A percentile compares a stretch with the other conserved stretches of the same genome.
Evolutionary conservation across 805 yeast genomes (phyloP).

Genomic region (Ogataea trehalophila): DNA sequence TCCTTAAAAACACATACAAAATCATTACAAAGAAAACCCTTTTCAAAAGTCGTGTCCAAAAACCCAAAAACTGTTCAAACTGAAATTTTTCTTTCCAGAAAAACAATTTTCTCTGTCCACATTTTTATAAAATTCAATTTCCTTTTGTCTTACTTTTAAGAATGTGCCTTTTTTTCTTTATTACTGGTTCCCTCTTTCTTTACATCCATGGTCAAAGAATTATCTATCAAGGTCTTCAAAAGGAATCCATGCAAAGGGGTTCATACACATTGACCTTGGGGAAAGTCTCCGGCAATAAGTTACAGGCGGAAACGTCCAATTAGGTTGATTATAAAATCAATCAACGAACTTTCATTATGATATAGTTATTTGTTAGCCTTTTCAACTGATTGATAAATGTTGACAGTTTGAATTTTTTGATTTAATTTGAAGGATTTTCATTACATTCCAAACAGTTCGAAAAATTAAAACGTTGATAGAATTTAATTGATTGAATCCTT

Average conservation of each 20-base stretch:
- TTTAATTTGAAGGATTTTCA: neutral
- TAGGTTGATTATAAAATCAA: slow-evolving; percentile 15
- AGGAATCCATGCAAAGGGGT: slow-evolving; percentile 29
- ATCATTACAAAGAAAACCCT: too few relatives aligned
- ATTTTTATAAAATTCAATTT: too few relatives aligned
- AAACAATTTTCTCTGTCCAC: too few relatives aligned
- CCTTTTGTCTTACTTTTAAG: too few relatives aligned
- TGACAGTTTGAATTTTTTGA: neutral
- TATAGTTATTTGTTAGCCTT: neutral
- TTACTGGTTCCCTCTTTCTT: slow-evolving; percentile 16
- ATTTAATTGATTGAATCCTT: too few relatives aligned
- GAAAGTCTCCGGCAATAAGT: slow-evolving; percentile 78
- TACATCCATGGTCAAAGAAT: slow-evolving; percentile 69
- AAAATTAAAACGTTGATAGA: too few relatives aligned
- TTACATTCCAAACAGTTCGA: too few relatives aligned
- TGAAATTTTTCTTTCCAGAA: too few relatives aligned
- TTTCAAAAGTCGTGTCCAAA: too few relatives aligned
- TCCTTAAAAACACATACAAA: too few relatives aligned
- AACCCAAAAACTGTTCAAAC: too few relatives aligned
- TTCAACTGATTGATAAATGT: neutral
- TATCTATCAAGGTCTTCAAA: slow-evolving; percentile 70
- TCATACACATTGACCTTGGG: slow-evolving; percentile 54
- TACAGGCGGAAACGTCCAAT: slow-evolving; percentile 52
- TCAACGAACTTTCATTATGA: slow-evolving; percentile 5
- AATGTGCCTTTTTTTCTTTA: too few relatives aligned